Conservation (phyloP, 2,329 filamentous ascomycete species). For the Hypoxylon sp. region DNA sequence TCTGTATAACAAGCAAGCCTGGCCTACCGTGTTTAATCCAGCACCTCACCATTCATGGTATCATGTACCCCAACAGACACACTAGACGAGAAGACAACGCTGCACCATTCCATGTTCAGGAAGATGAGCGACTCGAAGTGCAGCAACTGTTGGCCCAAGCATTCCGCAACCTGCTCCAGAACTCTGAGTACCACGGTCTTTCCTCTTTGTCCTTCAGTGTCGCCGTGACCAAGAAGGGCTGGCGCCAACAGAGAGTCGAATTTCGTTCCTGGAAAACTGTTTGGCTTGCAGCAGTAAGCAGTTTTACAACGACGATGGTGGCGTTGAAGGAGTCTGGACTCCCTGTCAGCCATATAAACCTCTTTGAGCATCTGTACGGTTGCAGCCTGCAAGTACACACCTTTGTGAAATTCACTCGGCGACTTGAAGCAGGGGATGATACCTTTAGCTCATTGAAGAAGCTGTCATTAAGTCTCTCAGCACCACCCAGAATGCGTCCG, state of each 20-base stretch:
- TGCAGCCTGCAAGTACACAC: not conserved
- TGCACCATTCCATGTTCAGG: not conserved
- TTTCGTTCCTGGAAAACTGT: not conserved
- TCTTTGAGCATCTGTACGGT: not conserved
- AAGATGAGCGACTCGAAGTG: not conserved
- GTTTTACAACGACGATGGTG: not conserved
- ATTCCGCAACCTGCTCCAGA: not conserved
- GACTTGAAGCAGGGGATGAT: not conserved
- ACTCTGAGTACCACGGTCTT: not conserved
- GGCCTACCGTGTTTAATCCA: not conserved
- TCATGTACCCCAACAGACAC: not conserved
- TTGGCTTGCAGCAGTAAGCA: not conserved
- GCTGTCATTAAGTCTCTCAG: not conserved
- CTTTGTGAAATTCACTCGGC: not conserved
- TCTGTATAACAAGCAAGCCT: not conserved
- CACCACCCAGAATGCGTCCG: not conserved
- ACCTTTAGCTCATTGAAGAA: not conserved
- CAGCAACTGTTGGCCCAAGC: not conserved
- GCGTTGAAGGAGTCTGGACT: not conserved
- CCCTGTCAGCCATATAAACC: not conserved
- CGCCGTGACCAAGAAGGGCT: not conserved
- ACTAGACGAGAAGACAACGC: not conserved
- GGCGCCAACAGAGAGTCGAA: no score
- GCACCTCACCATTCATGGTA: not conserved
- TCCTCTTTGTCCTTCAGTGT: not conserved